Evolutionary conservation across 1,139 yeast species (phyloP).

Genomic region (Pichia sp.): DNA sequence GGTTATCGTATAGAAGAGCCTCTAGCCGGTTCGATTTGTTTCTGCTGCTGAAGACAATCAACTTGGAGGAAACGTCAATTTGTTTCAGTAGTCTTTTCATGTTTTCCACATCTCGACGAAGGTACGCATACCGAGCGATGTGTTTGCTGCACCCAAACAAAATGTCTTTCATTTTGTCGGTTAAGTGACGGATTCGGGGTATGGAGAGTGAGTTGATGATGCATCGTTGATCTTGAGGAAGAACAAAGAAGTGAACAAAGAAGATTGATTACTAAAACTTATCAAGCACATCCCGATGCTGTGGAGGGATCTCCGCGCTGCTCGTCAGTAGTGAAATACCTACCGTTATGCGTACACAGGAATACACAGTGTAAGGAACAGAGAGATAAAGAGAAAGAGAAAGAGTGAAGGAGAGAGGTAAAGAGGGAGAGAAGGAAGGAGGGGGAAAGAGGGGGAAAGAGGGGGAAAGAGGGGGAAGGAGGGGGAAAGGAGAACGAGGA

Average conservation of each 20-base stretch:
- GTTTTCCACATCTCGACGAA: constrained; percentile 12
- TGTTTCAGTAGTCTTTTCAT: constrained; percentile 4
- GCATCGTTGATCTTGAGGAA: too few species aligned
- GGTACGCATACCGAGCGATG: constrained; percentile 13
- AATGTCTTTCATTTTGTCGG: constrained; percentile 25
- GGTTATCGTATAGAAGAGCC: constrained; percentile 1
- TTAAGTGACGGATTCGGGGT: too few species aligned
- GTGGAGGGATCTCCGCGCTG: background rate
- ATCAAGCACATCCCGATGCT: background rate
- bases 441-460: background rate
- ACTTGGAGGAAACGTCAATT: constrained; percentile 6
- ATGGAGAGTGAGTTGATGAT: too few species aligned
- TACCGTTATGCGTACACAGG: background rate
- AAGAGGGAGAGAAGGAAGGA: background rate
- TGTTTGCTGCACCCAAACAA: constrained; percentile 29
- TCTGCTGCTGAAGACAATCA: constrained; percentile 11
- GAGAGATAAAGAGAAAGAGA: background rate
- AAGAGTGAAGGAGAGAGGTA: background rate
- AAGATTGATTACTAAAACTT: background rate
- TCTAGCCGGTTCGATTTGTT: constrained; percentile 4
- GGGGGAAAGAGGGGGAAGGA: background rate
- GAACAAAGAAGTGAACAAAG: background rate
- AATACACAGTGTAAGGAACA: background rate
- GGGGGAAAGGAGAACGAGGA: background rate
- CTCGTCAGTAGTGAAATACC: background rate